phyloP scores from a whole-genome alignment of 2,329 filamentous ascomycete species.

The Ophiostoma populinum region DNA sequence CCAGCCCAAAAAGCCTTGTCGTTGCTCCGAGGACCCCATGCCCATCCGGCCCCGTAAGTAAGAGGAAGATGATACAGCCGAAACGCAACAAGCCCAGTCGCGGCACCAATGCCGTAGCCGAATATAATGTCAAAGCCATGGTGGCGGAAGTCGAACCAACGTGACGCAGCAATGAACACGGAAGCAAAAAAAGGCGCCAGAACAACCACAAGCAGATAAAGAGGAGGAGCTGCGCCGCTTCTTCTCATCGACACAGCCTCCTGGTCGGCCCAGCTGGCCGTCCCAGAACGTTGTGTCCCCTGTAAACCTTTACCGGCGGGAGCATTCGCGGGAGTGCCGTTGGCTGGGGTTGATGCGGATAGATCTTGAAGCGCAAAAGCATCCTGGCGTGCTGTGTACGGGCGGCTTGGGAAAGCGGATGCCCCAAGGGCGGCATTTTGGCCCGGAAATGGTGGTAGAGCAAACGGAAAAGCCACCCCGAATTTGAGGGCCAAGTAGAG shows the following conservation, averaged over 20 bases:
- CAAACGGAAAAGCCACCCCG: conserved; percentile 54
- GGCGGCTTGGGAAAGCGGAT: conserved; percentile 62
- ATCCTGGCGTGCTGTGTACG: no score
- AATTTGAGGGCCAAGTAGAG: conserved; percentile 79
- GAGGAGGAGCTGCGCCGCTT: conserved; percentile 65
- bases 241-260: conserved; percentile 39
- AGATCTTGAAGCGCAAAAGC: no score
- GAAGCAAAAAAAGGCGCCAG: conserved; percentile 57
- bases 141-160: conserved; percentile 79
- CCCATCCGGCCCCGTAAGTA: conserved; percentile 65
- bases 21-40: conserved; percentile 63
- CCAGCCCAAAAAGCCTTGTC: conserved; percentile 60
- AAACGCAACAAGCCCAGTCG: conserved; percentile 58
- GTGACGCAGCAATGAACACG: conserved; percentile 67
- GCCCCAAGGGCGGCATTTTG: conserved; percentile 37
- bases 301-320: background rate
- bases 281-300: no score
- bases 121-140: conserved; percentile 85
- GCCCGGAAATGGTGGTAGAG: conserved; percentile 30
- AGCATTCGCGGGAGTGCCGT: no score
- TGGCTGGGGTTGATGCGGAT: no score
- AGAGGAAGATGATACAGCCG: conserved; percentile 76
- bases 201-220: conserved; percentile 56
- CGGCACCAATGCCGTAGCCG: conserved; percentile 62
- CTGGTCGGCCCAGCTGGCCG: conserved; percentile 9